These are phyloP conservation scores for Croton laevigatus DNA, from an alignment of 441 rosid genomes.

Conservation along the genomic window DNA sequence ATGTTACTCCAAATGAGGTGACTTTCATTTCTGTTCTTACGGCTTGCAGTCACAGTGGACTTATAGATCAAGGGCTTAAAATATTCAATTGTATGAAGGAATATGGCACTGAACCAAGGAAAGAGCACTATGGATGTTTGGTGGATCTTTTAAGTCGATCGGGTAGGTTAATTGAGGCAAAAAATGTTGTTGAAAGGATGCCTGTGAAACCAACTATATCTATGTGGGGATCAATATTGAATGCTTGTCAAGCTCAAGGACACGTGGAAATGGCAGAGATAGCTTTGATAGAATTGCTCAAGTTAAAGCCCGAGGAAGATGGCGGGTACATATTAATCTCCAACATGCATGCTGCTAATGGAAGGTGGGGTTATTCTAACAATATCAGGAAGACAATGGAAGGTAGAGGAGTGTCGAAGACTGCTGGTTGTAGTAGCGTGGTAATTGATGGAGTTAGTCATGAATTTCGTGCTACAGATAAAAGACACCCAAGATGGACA, in stretches of 20 bases:
- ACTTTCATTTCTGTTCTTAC: conserved; percentile 48
- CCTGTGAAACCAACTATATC: conserved; percentile 44
- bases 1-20: conserved; percentile 40
- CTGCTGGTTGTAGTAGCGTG: conserved; percentile 48
- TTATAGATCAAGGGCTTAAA: conserved; percentile 43
- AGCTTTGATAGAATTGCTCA: conserved; percentile 38
- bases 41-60: conserved; percentile 57
- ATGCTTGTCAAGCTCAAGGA: conserved; percentile 38
- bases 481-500: conserved; percentile 38
- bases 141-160: conserved; percentile 59
- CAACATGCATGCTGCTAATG: conserved; percentile 43
- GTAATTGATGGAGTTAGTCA: conserved; percentile 38
- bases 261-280: conserved; percentile 50
- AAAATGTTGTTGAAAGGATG: conserved; percentile 39
- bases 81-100: conserved; percentile 40
- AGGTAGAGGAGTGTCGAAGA: conserved; percentile 43
- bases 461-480: conserved; percentile 45
- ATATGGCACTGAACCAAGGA: conserved; percentile 42
- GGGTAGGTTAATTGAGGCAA: conserved; percentile 47
- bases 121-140: conserved; percentile 56
- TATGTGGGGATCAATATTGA: conserved; percentile 56
- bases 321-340: conserved; percentile 54
- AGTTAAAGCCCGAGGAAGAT: conserved; percentile 51
- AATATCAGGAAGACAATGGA: conserved; percentile 47
- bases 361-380: conserved; percentile 41